A percentile compares a stretch with the other conserved stretches of the same genome.
These are phyloP conservation scores for Rhytidhysteron rufulum DNA, from an alignment of 2,329 filamentous ascomycete species.

Conservation along the genomic window DNA sequence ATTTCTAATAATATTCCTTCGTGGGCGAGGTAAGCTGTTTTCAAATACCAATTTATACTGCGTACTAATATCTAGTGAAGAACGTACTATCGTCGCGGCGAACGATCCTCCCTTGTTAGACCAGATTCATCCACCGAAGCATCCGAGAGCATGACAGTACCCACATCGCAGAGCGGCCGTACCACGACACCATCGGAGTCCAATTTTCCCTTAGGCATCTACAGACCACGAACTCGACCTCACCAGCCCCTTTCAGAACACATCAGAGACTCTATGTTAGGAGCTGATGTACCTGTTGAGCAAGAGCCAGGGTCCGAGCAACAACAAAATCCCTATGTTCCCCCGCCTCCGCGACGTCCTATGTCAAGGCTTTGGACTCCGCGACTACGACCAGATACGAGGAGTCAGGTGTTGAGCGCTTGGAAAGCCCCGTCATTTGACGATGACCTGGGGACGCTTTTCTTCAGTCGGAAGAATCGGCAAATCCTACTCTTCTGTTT, in stretches of 20 bases:
- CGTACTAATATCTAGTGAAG: conserved; percentile 15
- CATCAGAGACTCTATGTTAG: conserved; percentile 22
- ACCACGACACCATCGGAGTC: conserved; percentile 34
- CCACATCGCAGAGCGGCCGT: conserved; percentile 33
- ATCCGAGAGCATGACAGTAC: conserved; percentile 25
- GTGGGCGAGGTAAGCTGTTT: conserved; percentile 30
- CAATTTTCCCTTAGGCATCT: conserved; percentile 34
- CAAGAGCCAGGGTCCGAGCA: no score
- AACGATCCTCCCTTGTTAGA: conserved; percentile 30
- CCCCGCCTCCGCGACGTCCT: conserved; percentile 23
- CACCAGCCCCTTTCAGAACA: conserved; percentile 23
- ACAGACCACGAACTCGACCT: conserved; percentile 36
- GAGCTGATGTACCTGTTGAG: conserved; percentile 24
- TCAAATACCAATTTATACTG: not conserved
- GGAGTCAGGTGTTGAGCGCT: conserved; percentile 51
- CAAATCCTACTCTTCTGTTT: conserved; percentile 72
- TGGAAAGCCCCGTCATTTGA: conserved; percentile 73
- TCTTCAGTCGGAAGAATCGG: conserved; percentile 64
- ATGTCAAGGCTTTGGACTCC: conserved; percentile 29
- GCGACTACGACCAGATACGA: conserved; percentile 36
- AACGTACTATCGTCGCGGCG: conserved; percentile 35
- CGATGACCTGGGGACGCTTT: conserved; percentile 57
- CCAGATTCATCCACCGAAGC: conserved; percentile 29
- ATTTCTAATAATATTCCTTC: conserved; percentile 33
- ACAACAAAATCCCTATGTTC: conserved; percentile 23